These are phyloP conservation scores for Friedmanniomyces simplex DNA, from an alignment of 495 filamentous ascomycete species.

Conservation along the genomic window DNA sequence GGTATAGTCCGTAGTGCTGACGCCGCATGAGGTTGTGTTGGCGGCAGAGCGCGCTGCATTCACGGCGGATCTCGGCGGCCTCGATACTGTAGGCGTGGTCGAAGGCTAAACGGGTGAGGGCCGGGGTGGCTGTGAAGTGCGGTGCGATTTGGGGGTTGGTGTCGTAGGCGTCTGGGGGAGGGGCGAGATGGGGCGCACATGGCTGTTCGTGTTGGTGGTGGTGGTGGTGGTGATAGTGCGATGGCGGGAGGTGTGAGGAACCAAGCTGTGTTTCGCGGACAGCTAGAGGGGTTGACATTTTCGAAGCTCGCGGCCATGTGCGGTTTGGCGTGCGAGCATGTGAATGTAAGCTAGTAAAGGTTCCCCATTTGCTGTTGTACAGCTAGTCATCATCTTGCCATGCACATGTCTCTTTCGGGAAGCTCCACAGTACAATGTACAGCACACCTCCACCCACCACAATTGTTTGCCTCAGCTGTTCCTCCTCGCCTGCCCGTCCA, in stretches of 20 bases:
- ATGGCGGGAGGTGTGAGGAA: not conserved
- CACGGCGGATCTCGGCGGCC: not conserved
- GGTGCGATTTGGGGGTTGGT: not conserved
- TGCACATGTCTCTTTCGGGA: not conserved
- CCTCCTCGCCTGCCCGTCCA: constrained; percentile 17
- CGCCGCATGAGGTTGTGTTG: not conserved
- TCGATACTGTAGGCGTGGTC: not conserved
- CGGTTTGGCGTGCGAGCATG: not conserved
- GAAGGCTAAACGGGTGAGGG: not conserved
- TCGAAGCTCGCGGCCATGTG: not conserved
- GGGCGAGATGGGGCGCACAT: not conserved
- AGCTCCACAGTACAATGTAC: not conserved
- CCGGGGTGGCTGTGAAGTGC: not conserved
- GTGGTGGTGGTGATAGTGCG: not conserved
- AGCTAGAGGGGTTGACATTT: not conserved
- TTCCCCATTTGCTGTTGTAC: not conserved
- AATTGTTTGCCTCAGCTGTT: not conserved
- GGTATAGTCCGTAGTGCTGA: not conserved
- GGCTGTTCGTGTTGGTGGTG: not conserved
- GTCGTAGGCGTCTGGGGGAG: not conserved
- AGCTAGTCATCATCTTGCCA: not conserved
- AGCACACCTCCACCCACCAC: not conserved
- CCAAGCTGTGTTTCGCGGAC: not conserved
- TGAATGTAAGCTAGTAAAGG: not conserved
- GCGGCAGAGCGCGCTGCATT: not conserved